Evolutionary conservation across 768 basidiomycete genomes (phyloP), one percentile per base, ranked within the genome.

Genomic region (Mycena leptocephala): DNA sequence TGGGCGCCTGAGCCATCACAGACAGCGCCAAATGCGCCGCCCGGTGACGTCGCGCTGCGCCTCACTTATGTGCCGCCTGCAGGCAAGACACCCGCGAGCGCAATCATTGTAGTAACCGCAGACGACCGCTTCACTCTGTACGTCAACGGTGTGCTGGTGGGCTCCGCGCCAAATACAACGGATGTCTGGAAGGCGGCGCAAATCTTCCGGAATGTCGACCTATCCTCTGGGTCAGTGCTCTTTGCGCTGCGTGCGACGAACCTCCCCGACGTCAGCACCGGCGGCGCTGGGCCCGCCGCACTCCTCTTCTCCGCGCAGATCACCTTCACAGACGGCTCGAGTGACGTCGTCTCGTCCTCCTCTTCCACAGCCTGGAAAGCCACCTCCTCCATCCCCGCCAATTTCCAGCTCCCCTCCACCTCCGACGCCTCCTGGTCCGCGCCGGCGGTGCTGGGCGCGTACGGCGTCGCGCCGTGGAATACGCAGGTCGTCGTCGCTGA

Each of bases 241-340:
- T 84, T 86, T 32, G 84, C 83, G 4, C 65, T 85, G 28, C 77
- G 76, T 20, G 85, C 80, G 5, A 84, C 81, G 22, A 85, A 85
- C 62, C 56, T 51, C 13, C 46, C 69, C 32, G 72, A 77, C 64
- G 68, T 74, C 22, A 13, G 16, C 4, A 77, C 72, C 18, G 68
- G 80, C 26, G 82, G 82, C 35, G 63, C 66, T 18, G 69, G 77
- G 5, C 80, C 84, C 13, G 85, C 84, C 4, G 84, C 82, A 3
- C 72, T 84, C 46, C 79, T 85, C 46, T 78, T 80, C 20, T 71
- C 82, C 10, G 80, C 82, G 18, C 77, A 76, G 9, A 73, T 85
- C 26, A 79, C 65, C 7, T 83, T 81, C 76, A 72, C 79, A 39
- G 84, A 84, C 75, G 83, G 84, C 2, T 78, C 80, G 16, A 77